Evolutionary conservation across 148 eudicot species (phyloP).

Genomic region (Fagopyrum homotropicum): DNA sequence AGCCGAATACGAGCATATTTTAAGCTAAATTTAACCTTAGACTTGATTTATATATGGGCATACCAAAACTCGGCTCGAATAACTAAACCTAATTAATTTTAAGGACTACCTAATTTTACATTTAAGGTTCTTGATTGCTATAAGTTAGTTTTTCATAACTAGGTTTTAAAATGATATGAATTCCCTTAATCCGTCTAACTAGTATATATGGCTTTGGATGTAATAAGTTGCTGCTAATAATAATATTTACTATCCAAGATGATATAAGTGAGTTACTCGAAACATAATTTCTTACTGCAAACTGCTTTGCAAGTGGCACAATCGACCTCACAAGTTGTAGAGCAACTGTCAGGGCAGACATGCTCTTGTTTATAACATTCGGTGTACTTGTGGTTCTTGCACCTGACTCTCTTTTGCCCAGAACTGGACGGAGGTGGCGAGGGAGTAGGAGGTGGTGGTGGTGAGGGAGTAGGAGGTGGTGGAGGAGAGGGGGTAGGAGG

Average conservation of each 20-base stretch:
- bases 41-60: too few species aligned
- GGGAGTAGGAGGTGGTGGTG: conserved; percentile 13
- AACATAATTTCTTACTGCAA: conserved; percentile 25
- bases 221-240: too few species aligned
- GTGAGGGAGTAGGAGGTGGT: not conserved
- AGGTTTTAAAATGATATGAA: too few species aligned
- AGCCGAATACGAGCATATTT: too few species aligned
- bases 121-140: too few species aligned
- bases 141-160: too few species aligned
- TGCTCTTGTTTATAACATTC: conserved; percentile 28
- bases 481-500: conserved; percentile 4
- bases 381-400: conserved; percentile 23
- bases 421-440: conserved; percentile 12
- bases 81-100: too few species aligned
- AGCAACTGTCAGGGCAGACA: conserved; percentile 30
- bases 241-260: too few species aligned
- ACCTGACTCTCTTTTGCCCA: conserved; percentile 26
- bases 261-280: too few species aligned
- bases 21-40: too few species aligned
- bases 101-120: too few species aligned
- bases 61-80: too few species aligned
- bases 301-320: conserved; percentile 36
- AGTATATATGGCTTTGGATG: not conserved
- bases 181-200: not conserved
- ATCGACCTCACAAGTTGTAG: conserved; percentile 34